A percentile compares a stretch with the other conserved stretches of the same genome.
Evolutionary conservation across 495 filamentous ascomycete species (phyloP).

Genomic region (Staphylotrichum longicolle): DNA sequence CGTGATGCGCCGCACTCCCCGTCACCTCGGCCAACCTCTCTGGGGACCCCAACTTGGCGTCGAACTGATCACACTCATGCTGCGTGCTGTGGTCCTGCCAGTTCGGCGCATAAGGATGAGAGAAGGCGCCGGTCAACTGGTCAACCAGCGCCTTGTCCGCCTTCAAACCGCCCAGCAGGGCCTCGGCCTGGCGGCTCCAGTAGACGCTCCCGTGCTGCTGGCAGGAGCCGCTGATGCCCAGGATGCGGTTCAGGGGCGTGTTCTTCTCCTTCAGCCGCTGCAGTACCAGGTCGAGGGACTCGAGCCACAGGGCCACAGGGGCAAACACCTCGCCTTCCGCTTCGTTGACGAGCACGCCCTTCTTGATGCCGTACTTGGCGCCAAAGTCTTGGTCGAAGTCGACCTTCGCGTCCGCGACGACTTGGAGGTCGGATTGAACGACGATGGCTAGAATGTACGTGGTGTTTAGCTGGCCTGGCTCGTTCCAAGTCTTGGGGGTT

Average conservation of each 20-base stretch:
- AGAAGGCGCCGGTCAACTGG: conserved; percentile 71
- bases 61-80: conserved; percentile 84
- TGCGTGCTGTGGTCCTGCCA: conserved; percentile 98
- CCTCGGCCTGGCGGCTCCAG: conserved; percentile 75
- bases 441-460: conserved; percentile 57
- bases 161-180: conserved; percentile 59
- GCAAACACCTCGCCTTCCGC: conserved; percentile 83
- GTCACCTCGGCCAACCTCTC: conserved; percentile 72
- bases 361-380: conserved; percentile 78
- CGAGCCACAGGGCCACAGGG: conserved; percentile 90
- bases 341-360: conserved; percentile 82
- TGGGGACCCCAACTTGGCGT: conserved; percentile 61
- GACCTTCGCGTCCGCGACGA: conserved; percentile 71
- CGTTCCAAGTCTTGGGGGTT: conserved; percentile 5
- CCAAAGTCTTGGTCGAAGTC: conserved; percentile 70
- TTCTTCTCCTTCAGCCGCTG: conserved; percentile 67
- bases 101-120: conserved; percentile 86
- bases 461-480: neutral
- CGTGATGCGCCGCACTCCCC: conserved; percentile 91
- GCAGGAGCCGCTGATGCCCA: conserved; percentile 84
- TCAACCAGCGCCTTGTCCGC: conserved; percentile 58
- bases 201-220: conserved; percentile 97
- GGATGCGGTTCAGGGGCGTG: conserved; percentile 72
- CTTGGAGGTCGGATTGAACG: conserved; percentile 73
- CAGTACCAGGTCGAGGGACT: conserved; percentile 83